These are phyloP conservation scores for Agrocybe pediades DNA, from an alignment of 768 basidiomycete genomes.

Conservation along the genomic window DNA sequence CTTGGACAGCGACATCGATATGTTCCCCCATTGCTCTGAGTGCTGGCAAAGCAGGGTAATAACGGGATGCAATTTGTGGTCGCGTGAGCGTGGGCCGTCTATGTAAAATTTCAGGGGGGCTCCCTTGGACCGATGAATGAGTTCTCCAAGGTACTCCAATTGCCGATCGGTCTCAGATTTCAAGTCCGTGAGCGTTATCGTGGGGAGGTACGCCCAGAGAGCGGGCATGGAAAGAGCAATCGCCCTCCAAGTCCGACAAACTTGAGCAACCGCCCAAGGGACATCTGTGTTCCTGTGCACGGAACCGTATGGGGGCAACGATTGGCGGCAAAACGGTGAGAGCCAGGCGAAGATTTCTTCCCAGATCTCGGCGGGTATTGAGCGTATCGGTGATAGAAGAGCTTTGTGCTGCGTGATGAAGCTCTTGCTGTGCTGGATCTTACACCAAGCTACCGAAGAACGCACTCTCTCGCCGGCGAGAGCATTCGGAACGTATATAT, in stretches of 20 bases:
- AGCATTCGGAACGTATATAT: too few species aligned
- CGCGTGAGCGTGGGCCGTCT: slow-evolving; percentile 10
- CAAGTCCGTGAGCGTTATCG: slow-evolving; percentile 8
- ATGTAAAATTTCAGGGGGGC: slow-evolving; percentile 21
- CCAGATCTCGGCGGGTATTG: too few species aligned
- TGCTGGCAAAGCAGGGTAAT: slow-evolving; percentile 20
- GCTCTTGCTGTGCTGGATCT: too few species aligned
- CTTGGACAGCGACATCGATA: slow-evolving; percentile 13
- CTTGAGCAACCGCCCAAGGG: slow-evolving; percentile 21
- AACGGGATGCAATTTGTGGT: slow-evolving; percentile 16
- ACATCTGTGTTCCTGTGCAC: slow-evolving; percentile 11
- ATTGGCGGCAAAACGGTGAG: too few species aligned
- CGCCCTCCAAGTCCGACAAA: slow-evolving; percentile 20
- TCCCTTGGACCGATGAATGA: slow-evolving; percentile 14
- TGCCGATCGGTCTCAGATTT: slow-evolving; percentile 1
- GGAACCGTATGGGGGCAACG: too few species aligned
- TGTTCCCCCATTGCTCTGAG: slow-evolving; percentile 23
- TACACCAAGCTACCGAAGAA: too few species aligned
- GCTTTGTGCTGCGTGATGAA: too few species aligned
- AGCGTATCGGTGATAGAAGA: too few species aligned
- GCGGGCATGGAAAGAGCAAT: slow-evolving; percentile 17
- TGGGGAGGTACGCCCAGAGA: slow-evolving; percentile 22
- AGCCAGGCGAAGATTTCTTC: too few species aligned
- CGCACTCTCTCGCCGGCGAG: too few species aligned
- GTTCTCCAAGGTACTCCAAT: slow-evolving; percentile 12